phyloP scores from a whole-genome alignment of 345 rosid species.

The Acer saccharum region DNA sequence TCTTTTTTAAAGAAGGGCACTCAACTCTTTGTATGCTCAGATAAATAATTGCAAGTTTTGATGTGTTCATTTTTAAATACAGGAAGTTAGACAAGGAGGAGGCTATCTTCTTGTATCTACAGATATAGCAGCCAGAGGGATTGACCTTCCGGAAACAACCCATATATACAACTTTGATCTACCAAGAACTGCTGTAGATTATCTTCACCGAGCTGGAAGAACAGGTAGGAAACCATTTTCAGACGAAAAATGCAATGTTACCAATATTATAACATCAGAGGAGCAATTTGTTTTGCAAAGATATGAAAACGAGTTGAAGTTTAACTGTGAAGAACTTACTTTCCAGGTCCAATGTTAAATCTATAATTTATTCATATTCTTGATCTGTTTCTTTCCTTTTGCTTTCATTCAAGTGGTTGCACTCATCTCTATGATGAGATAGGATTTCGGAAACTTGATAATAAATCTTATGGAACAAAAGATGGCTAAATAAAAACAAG shows the following conservation, averaged over 20 bases:
- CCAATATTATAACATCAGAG: constrained; percentile 62
- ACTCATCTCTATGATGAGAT: background rate
- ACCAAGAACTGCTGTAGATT: constrained; percentile 76
- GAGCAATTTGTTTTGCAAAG: constrained; percentile 89
- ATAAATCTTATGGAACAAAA: background rate
- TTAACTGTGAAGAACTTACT: constrained; percentile 60
- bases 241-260: constrained; percentile 64
- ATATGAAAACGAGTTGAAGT: constrained; percentile 84
- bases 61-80: constrained; percentile 9
- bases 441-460: background rate
- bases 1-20: background rate
- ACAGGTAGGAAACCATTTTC: constrained; percentile 95
- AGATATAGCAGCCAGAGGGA: constrained; percentile 92
- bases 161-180: constrained; percentile 90
- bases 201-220: constrained; percentile 93
- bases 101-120: constrained; percentile 87
- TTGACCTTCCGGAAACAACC: constrained; percentile 87
- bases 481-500: background rate
- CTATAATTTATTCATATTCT: constrained; percentile 8
- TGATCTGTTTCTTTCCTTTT: constrained; percentile 9
- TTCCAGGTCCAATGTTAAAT: constrained; percentile 27
- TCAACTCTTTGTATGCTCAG: background rate
- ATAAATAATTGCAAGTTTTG: background rate
- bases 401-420: constrained; percentile 11
- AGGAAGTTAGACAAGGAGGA: constrained; percentile 83